A percentile compares a stretch with the other conserved stretches of the same genome.
Evolutionary conservation across 2,329 filamentous ascomycete species (phyloP).

Genomic region (Talaromyces islandicus): DNA sequence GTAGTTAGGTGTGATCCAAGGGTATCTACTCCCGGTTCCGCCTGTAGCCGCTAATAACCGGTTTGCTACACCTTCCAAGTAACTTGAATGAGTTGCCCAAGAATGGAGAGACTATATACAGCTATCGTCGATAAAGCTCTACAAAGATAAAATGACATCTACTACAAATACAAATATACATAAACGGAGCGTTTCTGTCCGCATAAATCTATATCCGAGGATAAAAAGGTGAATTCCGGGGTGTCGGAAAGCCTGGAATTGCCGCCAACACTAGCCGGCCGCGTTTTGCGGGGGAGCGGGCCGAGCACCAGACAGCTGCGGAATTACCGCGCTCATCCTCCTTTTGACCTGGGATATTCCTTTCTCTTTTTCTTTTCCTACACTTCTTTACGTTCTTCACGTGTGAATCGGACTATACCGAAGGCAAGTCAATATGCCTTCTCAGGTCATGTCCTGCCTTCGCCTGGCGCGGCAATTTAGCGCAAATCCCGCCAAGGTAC

Average conservation of each 20-base stretch:
- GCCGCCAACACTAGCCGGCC: background rate
- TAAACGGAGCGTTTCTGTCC: background rate
- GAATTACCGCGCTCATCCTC: background rate
- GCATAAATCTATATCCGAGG: background rate
- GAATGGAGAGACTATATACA: background rate
- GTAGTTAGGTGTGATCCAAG: too few relatives aligned
- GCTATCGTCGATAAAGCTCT: background rate
- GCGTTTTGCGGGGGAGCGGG: background rate
- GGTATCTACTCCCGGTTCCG: background rate
- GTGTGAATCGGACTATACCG: background rate
- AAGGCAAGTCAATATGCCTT: conserved; percentile 24
- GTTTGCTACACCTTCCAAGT: background rate
- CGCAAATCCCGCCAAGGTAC: conserved; percentile 30
- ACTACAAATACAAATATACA: background rate
- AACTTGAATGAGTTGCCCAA: background rate
- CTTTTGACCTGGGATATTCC: background rate
- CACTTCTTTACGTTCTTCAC: background rate
- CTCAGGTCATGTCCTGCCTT: conserved; percentile 31
- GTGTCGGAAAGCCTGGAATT: background rate
- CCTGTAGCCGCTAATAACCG: background rate
- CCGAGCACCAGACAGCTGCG: background rate
- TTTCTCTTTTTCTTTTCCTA: background rate
- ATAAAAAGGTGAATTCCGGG: background rate
- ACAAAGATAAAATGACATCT: background rate
- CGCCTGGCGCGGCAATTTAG: conserved; percentile 34